Evolutionary conservation across 2,329 filamentous ascomycete genomes (phyloP), one percentile per base, ranked within the genome.

Genomic region (Neonectria neomacrospora): DNA sequence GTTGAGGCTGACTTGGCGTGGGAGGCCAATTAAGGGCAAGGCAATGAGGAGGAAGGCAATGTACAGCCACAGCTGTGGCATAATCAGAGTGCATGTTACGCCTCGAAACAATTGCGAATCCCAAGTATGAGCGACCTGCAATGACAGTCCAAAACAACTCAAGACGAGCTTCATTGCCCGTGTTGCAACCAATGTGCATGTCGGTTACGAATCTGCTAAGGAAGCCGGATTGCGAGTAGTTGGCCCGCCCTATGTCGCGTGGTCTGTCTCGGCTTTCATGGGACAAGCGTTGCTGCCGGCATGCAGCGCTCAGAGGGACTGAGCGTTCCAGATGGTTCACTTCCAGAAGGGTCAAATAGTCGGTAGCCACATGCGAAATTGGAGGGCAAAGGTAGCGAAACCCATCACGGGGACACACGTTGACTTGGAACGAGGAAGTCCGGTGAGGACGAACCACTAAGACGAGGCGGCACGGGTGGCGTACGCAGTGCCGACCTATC

Each of bases 221-320:
- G 28, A 44, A 23, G 18, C 26, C 28, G 41, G 9, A 8, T 34
- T 16, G n/a, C 26, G 23, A 57, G 32, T 50, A 34, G 44, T 30
- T 7, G 54, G 32, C 54, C 54, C 54, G 54, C 54, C 44, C 41
- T 12, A 26, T 32, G 44, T 57, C 54, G 44, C 54, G 54, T 57
- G 34, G 47, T 26, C 32, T 48, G 26, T 16, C 28, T 50, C 47
- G 34, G 22, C 47, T 50, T 3, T 6, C 23, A 26, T 50, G 45
- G 23, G 26, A 37, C 45, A 48, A 48, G 45, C 23, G 16, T 30
- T 20, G n/a, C 26, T 12, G 28, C 12, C 18, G 26, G 28, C 11
- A 20, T 37, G 6, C 34, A 16, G 10, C 28, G 18, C n/a, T 50
- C 28, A 32, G 44, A 18, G 26, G 23, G 16, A 30, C 8, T 30